Base-by-base conservation (phyloP, 2,329 filamentous ascomycete genomes). In the Penicillium sumatraense region DNA sequence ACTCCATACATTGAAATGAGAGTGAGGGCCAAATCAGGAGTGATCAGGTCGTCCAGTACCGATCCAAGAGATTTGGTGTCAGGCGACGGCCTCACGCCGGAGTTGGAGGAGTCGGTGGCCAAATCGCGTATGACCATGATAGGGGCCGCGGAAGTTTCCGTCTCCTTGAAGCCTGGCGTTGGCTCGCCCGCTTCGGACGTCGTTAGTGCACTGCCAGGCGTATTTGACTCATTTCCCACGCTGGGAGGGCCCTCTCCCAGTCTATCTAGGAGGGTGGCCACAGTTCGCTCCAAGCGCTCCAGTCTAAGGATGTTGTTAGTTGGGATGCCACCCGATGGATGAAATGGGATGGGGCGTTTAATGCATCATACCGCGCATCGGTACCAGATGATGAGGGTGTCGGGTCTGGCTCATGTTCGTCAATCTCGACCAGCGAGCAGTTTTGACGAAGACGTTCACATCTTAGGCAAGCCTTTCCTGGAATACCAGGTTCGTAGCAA, bases 401-500 rank as follows among this genome's bases (percentile, higher is more conserved):
- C 11, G 35, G 27, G 9, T 60, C 59, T 13, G 54, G 45, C 13
- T 46, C 47, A 6, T 46, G 16, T 1, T 13, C 27, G 3, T 51
- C 36, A 20, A 49, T 33, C 27, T 60, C 50, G 5, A 56, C 38
- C 13, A 76, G 61, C 1, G 73, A 76, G 53, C 75, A 78, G 16
- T 56, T 49, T 26, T 74, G 69, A 5, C 61, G 66, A 16, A 77
- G 63, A 31, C 69, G 68, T 40, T 72, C 68, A 54, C 75, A 78
- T 31, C 75, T 66, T 8, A 77, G 60, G 57, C 75, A 78, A 16
- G 67, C 58, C 47, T 66, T 65, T 14, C 70, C 60, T 0, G 59
- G 57, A 40, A 56, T 56, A 10, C 63, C 60, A 3, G 73, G 68
- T 51, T 72, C 70, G 55, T 77, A 77, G 49, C 75, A 77, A 54